Conservation (phyloP, 2,329 filamentous ascomycete genomes). For the Pezicula radicicola region DNA sequence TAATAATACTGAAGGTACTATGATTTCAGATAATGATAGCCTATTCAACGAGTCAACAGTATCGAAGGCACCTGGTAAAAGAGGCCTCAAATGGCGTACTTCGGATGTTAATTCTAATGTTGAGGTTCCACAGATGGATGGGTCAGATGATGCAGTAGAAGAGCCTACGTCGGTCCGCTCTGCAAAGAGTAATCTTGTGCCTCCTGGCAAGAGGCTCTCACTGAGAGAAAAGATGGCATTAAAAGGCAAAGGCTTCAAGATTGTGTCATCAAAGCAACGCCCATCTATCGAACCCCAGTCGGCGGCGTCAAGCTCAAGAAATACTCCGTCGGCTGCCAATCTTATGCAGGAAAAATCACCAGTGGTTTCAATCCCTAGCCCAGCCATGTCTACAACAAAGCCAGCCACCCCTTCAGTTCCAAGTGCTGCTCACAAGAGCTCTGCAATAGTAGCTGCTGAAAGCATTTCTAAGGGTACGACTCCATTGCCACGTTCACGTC, state of each 20-base stretch:
- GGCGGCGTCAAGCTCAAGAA: neutral
- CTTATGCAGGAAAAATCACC: neutral
- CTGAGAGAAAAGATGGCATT: slow-evolving; percentile 25
- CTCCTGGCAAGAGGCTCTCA: slow-evolving; percentile 17
- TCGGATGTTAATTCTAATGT: slow-evolving; percentile 6
- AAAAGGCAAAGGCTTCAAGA: slow-evolving; percentile 25
- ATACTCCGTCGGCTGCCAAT: slow-evolving; percentile 4
- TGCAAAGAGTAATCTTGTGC: neutral
- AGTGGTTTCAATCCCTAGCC: neutral
- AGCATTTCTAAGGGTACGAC: too few species aligned
- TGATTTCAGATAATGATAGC: slow-evolving; percentile 15
- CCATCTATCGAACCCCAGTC: neutral
- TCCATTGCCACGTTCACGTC: too few species aligned
- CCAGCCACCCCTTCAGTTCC: neutral
- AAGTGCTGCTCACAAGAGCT: too few species aligned
- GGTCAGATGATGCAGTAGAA: neutral
- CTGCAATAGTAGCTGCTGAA: too few species aligned
- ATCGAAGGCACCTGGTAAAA: neutral
- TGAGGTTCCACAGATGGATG: neutral
- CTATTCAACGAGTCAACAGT: slow-evolving; percentile 17
- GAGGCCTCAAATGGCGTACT: slow-evolving; percentile 1
- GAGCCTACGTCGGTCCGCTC: neutral
- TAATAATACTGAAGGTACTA: slow-evolving; percentile 3
- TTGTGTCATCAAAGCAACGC: slow-evolving; percentile 16
- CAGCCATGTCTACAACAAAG: neutral